Percentiles rank a stretch among this genome's conserved stretches.
Conservation (phyloP, 331 rosid species). For the Malus hybrid region DNA sequence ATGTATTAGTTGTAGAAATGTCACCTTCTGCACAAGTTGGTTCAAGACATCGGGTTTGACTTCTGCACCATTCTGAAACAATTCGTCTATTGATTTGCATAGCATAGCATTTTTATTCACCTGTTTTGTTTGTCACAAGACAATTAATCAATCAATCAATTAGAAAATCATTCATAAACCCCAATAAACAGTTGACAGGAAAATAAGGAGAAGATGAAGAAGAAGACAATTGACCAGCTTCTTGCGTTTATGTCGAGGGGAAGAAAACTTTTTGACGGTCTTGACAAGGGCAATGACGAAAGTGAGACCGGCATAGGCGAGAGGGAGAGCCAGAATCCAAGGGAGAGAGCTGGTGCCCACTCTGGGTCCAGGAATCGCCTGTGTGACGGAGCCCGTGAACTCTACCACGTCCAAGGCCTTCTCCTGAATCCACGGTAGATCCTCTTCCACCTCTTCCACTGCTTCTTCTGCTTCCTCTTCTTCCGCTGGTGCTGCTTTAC, state of each 20-base stretch:
- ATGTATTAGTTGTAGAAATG: not conserved
- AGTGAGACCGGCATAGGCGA: constrained; percentile 60
- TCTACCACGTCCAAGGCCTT: constrained; percentile 92
- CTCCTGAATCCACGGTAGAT: constrained; percentile 93
- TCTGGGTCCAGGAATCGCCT: constrained; percentile 86
- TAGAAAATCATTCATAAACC: not conserved
- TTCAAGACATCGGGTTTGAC: constrained; percentile 46
- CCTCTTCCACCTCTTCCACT: constrained; percentile 80
- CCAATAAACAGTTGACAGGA: not conserved
- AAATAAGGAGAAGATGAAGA: not conserved
- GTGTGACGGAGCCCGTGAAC: constrained; percentile 89
- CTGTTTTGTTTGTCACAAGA: constrained; percentile 20
- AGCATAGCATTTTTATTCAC: constrained; percentile 71
- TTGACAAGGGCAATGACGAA: constrained; percentile 69
- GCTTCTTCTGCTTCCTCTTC: constrained; percentile 40
- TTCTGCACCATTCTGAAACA: constrained; percentile 55
- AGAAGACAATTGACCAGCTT: constrained; percentile 39
- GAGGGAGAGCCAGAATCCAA: constrained; percentile 88
- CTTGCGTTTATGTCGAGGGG: constrained; percentile 82
- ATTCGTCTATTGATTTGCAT: constrained; percentile 61
- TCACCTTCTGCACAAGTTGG: constrained; percentile 59
- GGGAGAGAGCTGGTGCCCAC: constrained; percentile 84
- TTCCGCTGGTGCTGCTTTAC: not conserved
- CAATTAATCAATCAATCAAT: not conserved
- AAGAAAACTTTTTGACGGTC: constrained; percentile 59